phyloP scores from a whole-genome alignment of 768 basidiomycete species.

The Cystofilobasidium ferigula region DNA sequence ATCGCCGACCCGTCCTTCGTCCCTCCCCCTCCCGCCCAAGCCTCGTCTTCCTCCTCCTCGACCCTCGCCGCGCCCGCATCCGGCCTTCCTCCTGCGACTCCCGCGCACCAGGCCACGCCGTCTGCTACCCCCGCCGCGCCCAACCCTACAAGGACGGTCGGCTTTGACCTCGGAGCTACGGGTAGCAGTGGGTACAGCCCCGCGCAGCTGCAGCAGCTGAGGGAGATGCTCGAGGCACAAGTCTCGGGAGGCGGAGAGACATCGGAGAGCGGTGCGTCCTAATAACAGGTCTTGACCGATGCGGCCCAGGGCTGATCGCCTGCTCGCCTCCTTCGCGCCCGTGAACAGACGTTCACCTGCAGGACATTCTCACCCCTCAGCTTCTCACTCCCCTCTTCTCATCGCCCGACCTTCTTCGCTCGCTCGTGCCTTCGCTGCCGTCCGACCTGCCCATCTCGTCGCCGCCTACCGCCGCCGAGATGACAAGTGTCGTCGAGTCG shows the following conservation, averaged over 20 bases:
- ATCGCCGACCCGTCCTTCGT: conserved; percentile 22
- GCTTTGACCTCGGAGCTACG: conserved; percentile 5
- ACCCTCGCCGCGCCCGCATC: not conserved
- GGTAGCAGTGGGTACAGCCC: conserved; percentile 9
- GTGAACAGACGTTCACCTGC: conserved; percentile 20
- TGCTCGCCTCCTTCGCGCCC: no score
- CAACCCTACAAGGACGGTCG: conserved; percentile 21
- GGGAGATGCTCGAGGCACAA: conserved; percentile 19
- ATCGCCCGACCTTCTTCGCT: conserved; percentile 11
- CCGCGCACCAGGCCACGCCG: conserved; percentile 13
- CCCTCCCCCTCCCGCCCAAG: not conserved
- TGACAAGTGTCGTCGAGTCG: conserved; percentile 14
- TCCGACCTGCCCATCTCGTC: conserved; percentile 15
- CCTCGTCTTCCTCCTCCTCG: not conserved
- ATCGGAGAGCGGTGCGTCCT: conserved; percentile 21
- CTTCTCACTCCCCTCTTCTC: conserved; percentile 19
- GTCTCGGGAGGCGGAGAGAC: conserved; percentile 2
- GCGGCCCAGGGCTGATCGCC: no score
- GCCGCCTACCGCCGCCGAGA: conserved; percentile 19
- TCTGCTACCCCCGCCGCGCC: conserved; percentile 15
- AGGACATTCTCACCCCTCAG: conserved; percentile 24
- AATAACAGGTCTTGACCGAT: no score
- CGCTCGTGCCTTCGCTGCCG: conserved; percentile 24
- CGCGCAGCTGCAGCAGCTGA: conserved; percentile 21
- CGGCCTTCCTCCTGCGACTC: conserved; percentile 19